These are phyloP conservation scores for Dioscorea alata DNA, from an alignment of 106 monocot species.

Conservation along the genomic window DNA sequence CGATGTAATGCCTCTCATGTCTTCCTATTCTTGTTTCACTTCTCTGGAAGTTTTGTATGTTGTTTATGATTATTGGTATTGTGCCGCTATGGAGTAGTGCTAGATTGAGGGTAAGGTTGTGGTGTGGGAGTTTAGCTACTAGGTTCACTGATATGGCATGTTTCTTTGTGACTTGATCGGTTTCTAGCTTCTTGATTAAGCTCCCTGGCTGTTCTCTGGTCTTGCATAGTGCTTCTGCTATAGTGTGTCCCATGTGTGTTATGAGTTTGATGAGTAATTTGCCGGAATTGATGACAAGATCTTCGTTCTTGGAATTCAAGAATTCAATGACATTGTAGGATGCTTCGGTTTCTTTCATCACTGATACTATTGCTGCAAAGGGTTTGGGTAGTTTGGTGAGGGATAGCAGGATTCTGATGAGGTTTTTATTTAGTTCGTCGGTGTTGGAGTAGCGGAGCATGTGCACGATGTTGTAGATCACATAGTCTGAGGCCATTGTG, in stretches of 20 bases:
- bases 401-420: constrained; percentile 37
- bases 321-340: constrained; percentile 32
- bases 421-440: constrained; percentile 31
- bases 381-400: constrained; percentile 24
- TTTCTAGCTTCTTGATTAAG: constrained; percentile 26
- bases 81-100: constrained; percentile 27
- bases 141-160: constrained; percentile 36
- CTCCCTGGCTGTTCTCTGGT: constrained; percentile 35
- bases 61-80: constrained; percentile 23
- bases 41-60: constrained; percentile 35
- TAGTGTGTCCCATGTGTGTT: constrained; percentile 38
- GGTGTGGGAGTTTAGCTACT: constrained; percentile 48
- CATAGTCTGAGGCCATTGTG: constrained; percentile 37
- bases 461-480: constrained; percentile 30
- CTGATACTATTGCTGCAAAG: constrained; percentile 25
- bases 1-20: constrained; percentile 29
- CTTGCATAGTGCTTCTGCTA: constrained; percentile 52
- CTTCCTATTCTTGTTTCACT: constrained; percentile 16
- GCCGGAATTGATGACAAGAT: constrained; percentile 25
- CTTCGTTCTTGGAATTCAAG: constrained; percentile 25
- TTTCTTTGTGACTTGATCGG: constrained; percentile 22
- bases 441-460: constrained; percentile 35
- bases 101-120: constrained; percentile 42
- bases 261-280: constrained; percentile 45
- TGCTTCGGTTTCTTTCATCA: constrained; percentile 25